These are phyloP conservation scores for Oryza rufipogon DNA, from an alignment of 176 grass and related monocot species.

Conservation along the genomic window DNA sequence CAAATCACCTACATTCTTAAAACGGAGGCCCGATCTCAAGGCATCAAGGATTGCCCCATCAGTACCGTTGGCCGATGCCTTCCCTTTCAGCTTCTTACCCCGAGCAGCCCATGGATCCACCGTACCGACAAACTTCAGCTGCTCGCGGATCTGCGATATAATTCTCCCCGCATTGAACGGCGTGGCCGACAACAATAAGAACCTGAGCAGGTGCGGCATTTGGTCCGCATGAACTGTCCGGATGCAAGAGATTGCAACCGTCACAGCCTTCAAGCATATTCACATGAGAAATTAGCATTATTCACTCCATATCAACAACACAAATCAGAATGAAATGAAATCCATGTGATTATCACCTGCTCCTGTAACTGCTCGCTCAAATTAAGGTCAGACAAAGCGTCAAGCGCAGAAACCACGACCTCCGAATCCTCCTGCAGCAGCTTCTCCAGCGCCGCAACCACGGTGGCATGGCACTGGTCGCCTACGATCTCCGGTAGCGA, in stretches of 20 bases:
- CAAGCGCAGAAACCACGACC: constrained; percentile 70
- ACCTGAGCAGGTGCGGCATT: constrained; percentile 85
- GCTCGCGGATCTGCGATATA: constrained; percentile 78
- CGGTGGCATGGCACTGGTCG: constrained; percentile 61
- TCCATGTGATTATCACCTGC: constrained; percentile 48
- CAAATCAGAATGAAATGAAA: constrained; percentile 26
- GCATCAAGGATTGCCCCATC: constrained; percentile 76
- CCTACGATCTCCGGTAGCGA: constrained; percentile 88
- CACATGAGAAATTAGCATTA: not conserved
- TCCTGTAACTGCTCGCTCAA: constrained; percentile 75
- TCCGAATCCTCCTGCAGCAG: constrained; percentile 85
- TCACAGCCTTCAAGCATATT: constrained; percentile 70
- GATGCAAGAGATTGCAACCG: constrained; percentile 87
- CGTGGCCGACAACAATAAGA: constrained; percentile 78
- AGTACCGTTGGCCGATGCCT: constrained; percentile 54
- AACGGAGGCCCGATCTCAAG: constrained; percentile 78
- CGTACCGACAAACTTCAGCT: constrained; percentile 72
- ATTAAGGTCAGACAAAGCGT: constrained; percentile 79
- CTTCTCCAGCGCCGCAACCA: constrained; percentile 64
- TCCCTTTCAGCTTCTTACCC: constrained; percentile 86
- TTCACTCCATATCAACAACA: constrained; percentile 23
- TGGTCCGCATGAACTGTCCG: constrained; percentile 71
- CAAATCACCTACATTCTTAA: constrained; percentile 68
- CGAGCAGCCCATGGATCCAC: constrained; percentile 58
- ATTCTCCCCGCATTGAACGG: constrained; percentile 74